phyloP scores from a whole-genome alignment of 2,329 filamentous ascomycete genomes.

The Kalaharituber pfeilii region DNA sequence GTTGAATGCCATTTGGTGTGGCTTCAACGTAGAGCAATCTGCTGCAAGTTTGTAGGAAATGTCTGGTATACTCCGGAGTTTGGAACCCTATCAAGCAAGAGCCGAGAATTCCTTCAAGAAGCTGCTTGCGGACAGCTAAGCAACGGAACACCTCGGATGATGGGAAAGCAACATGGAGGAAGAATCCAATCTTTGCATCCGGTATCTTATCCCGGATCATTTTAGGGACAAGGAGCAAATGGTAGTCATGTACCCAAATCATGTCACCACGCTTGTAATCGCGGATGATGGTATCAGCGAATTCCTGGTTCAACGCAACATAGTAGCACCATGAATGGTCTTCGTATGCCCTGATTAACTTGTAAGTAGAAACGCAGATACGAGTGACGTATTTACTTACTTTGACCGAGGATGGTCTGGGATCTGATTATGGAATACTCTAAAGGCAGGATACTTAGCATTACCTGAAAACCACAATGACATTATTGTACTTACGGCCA shows the following conservation, averaged over 20 bases:
- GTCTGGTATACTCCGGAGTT: slow-evolving; percentile 77
- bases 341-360: slow-evolving; percentile 49
- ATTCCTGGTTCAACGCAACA: slow-evolving; percentile 77
- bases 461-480: neutral
- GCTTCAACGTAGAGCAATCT: slow-evolving; percentile 80
- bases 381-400: slow-evolving; percentile 14
- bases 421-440: slow-evolving; percentile 95
- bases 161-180: slow-evolving; percentile 85
- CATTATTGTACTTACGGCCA: neutral
- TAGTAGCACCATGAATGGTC: slow-evolving; percentile 96
- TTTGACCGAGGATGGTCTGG: slow-evolving; percentile 97
- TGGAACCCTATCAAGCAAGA: slow-evolving; percentile 89
- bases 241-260: slow-evolving; percentile 93
- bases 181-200: slow-evolving; percentile 90
- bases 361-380: neutral
- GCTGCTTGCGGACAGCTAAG: slow-evolving; percentile 65
- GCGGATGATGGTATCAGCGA: slow-evolving; percentile 75
- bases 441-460: too few species aligned
- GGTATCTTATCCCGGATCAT: slow-evolving; percentile 84
- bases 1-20: slow-evolving; percentile 67
- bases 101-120: slow-evolving; percentile 82
- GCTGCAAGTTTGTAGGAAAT: slow-evolving; percentile 92
- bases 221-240: slow-evolving; percentile 68
- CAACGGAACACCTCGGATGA: slow-evolving; percentile 94
- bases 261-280: slow-evolving; percentile 88